These are phyloP conservation scores for Sphagnurus paluster DNA, from an alignment of 1,284 basidiomycete genomes.

Conservation along the genomic window DNA sequence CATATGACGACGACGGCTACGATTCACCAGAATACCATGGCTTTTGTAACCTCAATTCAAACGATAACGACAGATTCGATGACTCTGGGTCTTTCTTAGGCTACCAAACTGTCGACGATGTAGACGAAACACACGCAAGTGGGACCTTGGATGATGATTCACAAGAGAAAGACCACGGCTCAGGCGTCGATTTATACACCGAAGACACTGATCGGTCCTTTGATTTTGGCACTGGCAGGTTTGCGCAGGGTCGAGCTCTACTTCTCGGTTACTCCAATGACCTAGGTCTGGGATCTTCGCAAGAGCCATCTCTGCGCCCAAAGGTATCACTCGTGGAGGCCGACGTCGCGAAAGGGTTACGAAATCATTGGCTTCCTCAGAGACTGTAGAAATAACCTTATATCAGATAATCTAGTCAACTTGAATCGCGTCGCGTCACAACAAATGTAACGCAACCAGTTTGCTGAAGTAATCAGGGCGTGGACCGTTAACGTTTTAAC, in stretches of 20 bases:
- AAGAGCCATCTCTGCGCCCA: neutral
- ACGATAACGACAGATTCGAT: neutral
- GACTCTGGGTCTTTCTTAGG: neutral
- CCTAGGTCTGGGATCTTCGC: conserved; percentile 3
- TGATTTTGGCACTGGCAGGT: conserved; percentile 17
- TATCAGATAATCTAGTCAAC: neutral
- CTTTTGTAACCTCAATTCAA: neutral
- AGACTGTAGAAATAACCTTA: conserved; percentile 36
- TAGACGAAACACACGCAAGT: neutral
- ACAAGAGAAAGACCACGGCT: neutral
- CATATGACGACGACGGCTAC: neutral
- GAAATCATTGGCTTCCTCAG: conserved; percentile 63
- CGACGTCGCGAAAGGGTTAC: conserved; percentile 56
- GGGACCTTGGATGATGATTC: neutral
- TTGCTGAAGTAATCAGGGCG: neutral
- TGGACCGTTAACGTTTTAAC: neutral
- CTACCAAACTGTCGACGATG: neutral
- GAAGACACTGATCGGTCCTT: conserved; percentile 8
- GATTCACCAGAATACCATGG: conserved; percentile 1
- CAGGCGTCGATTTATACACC: conserved; percentile 8
- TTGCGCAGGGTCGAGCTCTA: conserved; percentile 48
- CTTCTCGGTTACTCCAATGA: conserved; percentile 28
- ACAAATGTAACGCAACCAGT: neutral
- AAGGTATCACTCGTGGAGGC: conserved; percentile 43
- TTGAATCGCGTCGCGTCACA: conserved; percentile 6